phyloP scores from a whole-genome alignment of 2,329 filamentous ascomycete species.

The Cladorrhinum sp. region DNA sequence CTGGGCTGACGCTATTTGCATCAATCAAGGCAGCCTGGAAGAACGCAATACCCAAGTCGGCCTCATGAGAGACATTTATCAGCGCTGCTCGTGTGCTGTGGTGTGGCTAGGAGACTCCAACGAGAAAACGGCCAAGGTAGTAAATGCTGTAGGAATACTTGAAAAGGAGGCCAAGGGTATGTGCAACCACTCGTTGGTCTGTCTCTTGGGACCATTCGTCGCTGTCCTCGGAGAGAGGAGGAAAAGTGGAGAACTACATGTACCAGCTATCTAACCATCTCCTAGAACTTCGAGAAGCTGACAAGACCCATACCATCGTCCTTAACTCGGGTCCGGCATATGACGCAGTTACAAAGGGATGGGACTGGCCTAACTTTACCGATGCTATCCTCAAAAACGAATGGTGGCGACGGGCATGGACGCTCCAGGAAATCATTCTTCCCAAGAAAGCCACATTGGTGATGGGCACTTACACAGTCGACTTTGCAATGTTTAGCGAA shows the following conservation, averaged over 20 bases:
- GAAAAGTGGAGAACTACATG: no score
- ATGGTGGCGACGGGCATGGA: conserved; percentile 12
- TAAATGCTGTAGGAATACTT: conserved; percentile 1
- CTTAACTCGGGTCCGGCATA: not conserved
- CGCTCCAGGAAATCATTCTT: conserved; percentile 12
- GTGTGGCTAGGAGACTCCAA: conserved; percentile 10
- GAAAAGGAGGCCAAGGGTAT: conserved; percentile 2
- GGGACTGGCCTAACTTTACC: not conserved
- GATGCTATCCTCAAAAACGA: not conserved
- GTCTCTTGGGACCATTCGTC: no score
- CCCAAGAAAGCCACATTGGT: not conserved
- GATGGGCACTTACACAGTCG: not conserved
- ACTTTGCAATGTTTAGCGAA: conserved; percentile 2
- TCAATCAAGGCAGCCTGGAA: conserved; percentile 5
- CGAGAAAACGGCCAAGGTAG: not conserved
- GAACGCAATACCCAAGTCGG: conserved; percentile 12
- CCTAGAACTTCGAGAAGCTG: not conserved
- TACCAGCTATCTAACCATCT: not conserved
- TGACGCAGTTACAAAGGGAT: not conserved
- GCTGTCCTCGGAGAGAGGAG: no score
- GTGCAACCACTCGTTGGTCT: not conserved
- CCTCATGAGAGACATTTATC: conserved; percentile 12
- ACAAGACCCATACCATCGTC: not conserved
- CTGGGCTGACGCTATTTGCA: conserved; percentile 10
- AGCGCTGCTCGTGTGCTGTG: conserved; percentile 1